phyloP scores from a whole-genome alignment of 805 yeast species.

The Blastobotrys robertii region DNA sequence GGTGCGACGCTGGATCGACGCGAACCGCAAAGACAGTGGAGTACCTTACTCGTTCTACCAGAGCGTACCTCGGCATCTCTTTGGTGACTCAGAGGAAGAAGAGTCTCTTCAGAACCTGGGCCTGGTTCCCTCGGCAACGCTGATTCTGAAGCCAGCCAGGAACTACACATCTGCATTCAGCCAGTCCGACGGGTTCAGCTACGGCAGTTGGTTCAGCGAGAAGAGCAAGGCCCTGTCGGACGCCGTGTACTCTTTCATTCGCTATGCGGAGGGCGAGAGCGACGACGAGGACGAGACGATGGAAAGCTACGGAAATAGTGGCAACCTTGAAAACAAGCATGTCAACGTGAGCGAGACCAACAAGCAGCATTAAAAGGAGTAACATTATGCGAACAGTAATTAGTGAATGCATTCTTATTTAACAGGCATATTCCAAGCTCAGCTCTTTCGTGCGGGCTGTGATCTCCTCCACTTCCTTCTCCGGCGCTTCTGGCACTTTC shows the following conservation, averaged over 20 bases:
- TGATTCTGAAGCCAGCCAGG: conserved; percentile 57
- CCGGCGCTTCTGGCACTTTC: neutral
- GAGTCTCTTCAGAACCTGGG: conserved; percentile 43
- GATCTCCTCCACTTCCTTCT: neutral
- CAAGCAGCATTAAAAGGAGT: too few relatives aligned
- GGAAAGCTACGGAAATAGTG: too few relatives aligned
- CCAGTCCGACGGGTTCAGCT: conserved; percentile 7
- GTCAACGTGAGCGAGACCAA: too few relatives aligned
- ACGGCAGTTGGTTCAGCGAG: too few relatives aligned
- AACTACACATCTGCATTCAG: conserved; percentile 25
- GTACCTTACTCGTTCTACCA: conserved; percentile 43
- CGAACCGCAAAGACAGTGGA: conserved; percentile 38
- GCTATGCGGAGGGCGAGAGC: conserved; percentile 12
- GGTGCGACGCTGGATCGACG: conserved; percentile 55
- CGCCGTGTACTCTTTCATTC: conserved; percentile 21
- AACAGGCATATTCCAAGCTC: too few relatives aligned
- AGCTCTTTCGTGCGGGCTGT: too few relatives aligned
- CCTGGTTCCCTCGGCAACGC: conserved; percentile 61
- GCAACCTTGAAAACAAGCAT: too few relatives aligned
- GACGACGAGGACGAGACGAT: too few relatives aligned
- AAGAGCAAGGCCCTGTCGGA: conserved; percentile 12
- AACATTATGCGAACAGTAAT: too few relatives aligned
- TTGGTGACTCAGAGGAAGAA: conserved; percentile 52
- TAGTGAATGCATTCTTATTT: too few relatives aligned
- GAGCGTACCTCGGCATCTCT: conserved; percentile 52